Evolutionary conservation across 805 yeast genomes (phyloP), one percentile per base, ranked within the genome.

Genomic region (Spencermartinsiella europaea): DNA sequence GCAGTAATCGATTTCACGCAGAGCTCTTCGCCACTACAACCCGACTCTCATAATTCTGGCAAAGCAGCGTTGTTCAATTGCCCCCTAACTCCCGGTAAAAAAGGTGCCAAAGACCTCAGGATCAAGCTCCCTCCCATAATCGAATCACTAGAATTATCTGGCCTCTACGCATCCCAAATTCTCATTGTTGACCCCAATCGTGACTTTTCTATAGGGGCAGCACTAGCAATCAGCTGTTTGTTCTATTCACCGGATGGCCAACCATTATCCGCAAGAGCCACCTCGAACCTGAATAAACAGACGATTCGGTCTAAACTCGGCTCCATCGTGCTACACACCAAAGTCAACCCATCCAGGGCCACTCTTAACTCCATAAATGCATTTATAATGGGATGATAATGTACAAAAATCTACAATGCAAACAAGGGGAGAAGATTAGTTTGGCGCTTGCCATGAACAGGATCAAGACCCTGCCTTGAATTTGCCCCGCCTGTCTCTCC

Each of bases 301-400:
- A 61, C 69, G 5, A 73, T 85, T 3, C 74, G 79, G 46, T 72
- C 72, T 47, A 81, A 83, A 45, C 64, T 87, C 25, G 74, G 79
- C 2, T 61, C 61, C 39, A 55, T 87, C 2, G 68, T 75, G 15
- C 64, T 72, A 2, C 61, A 66, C 5, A 60, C 75, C n/a, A 76
- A 73, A 35, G 77, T 76, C 3, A 84, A 86, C 49, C 95, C 95
- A 0, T 80, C 89, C 46, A 69, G 96, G 42, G 80, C 86, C 8
- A 83, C 95, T 0, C 66, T 86, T 35, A 89, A 83, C 54, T 75
- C 90, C 22, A 79, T 85, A 1, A 83, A 86, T 51, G 63, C 79
- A 1, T 77, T 52, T 49, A 53, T 83, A 25, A 75, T 83, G 80
- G 74, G 66, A 21, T 60, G 37, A 53, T 33, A 25, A n/a, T n/a